Evolutionary conservation across 352 stramenopile genomes (phyloP).

Genomic region (Pythium phragmitis): DNA sequence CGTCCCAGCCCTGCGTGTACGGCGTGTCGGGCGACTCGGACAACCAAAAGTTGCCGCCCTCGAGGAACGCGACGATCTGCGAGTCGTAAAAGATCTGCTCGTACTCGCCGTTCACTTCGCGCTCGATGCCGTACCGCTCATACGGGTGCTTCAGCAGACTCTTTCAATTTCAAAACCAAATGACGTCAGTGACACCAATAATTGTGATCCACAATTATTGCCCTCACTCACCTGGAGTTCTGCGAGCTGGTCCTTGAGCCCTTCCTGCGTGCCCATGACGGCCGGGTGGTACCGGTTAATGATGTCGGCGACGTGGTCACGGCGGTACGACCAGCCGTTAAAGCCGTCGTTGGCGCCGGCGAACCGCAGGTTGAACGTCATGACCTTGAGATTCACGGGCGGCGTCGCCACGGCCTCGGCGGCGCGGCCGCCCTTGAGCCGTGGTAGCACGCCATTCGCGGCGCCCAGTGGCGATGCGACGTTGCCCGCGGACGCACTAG

Average conservation of each 20-base stretch:
- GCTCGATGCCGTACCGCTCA: constrained; percentile 38
- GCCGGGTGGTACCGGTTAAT: constrained; percentile 41
- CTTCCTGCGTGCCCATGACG: constrained; percentile 44
- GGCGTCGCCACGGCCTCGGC: constrained; percentile 34
- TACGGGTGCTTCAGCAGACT: constrained; percentile 30
- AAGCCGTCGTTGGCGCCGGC: constrained; percentile 31
- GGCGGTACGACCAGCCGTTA: constrained; percentile 37
- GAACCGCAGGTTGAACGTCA: constrained; percentile 48
- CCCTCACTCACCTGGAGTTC: constrained; percentile 25
- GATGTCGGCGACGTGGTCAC: constrained; percentile 36
- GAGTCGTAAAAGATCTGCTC: constrained; percentile 49
- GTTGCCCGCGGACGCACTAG: background rate
- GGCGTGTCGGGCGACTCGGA: constrained; percentile 34
- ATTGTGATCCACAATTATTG: background rate
- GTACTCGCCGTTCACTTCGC: constrained; percentile 35
- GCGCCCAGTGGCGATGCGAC: background rate
- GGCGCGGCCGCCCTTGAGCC: constrained; percentile 37
- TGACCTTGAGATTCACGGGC: constrained; percentile 50
- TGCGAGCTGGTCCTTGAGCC: constrained; percentile 36
- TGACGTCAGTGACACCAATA: background rate
- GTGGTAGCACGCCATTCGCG: constrained; percentile 28
- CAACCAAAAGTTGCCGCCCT: constrained; percentile 45
- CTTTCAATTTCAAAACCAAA: background rate
- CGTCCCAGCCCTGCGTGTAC: constrained; percentile 31
- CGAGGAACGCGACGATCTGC: constrained; percentile 30